A percentile compares a stretch with the other conserved stretches of the same genome.
phyloP scores from a whole-genome alignment of 371 early-diverging fungal species.

The Blastocladiella emersonii region DNA sequence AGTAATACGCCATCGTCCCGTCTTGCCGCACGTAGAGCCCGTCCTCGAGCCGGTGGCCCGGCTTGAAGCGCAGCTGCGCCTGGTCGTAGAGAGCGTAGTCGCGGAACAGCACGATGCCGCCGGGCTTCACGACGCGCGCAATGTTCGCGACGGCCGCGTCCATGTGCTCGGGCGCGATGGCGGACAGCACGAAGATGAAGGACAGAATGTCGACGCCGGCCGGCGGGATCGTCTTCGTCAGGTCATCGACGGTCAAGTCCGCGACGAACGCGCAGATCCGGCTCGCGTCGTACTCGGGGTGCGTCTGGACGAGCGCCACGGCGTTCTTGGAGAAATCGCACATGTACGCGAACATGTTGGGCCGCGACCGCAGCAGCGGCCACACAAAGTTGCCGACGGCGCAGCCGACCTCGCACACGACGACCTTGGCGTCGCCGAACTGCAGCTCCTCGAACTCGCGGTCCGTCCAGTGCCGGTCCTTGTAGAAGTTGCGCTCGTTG shows the following conservation, averaged over 20 bases:
- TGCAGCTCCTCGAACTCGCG: slow-evolving; percentile 80
- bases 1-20: slow-evolving; percentile 36
- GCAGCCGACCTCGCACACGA: slow-evolving; percentile 71
- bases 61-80: slow-evolving; percentile 73
- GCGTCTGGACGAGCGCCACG: slow-evolving; percentile 52
- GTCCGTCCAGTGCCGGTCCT: slow-evolving; percentile 89
- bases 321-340: slow-evolving; percentile 76
- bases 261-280: slow-evolving; percentile 57
- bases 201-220: slow-evolving; percentile 61
- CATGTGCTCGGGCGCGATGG: slow-evolving; percentile 71
- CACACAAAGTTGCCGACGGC: slow-evolving; percentile 94
- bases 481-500: slow-evolving; percentile 86
- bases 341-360: slow-evolving; percentile 53
- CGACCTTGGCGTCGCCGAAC: slow-evolving; percentile 10
- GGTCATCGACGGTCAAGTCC: slow-evolving; percentile 52
- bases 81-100: slow-evolving; percentile 82
- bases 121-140: slow-evolving; percentile 48
- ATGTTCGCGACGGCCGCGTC: slow-evolving; percentile 48
- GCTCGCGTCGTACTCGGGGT: neutral
- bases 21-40: slow-evolving; percentile 83
- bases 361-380: slow-evolving; percentile 66
- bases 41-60: slow-evolving; percentile 57
- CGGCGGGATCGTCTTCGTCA: slow-evolving; percentile 45
- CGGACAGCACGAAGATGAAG: slow-evolving; percentile 67
- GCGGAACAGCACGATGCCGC: slow-evolving; percentile 65